Percentiles rank a stretch among this genome's conserved stretches.
Conservation (phyloP, 768 basidiomycete species). For the Boletus rufocinnamomeus region DNA sequence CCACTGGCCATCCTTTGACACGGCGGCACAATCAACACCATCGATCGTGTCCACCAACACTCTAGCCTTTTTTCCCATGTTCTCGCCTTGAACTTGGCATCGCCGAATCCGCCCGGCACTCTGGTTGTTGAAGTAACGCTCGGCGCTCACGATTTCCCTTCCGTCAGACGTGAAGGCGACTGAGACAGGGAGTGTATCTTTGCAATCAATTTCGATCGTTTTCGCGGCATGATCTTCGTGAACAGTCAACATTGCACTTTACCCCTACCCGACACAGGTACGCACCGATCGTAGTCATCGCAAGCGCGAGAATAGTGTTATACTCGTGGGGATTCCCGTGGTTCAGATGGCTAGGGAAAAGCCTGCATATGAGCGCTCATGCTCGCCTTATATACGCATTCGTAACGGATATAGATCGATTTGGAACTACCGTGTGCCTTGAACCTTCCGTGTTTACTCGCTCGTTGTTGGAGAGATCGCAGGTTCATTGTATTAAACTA, state of each 20-base stretch:
- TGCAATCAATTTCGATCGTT: conserved; percentile 11
- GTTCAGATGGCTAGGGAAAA: background rate
- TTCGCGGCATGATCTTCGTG: background rate
- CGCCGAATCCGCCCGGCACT: conserved; percentile 1
- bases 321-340: background rate
- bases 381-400: background rate
- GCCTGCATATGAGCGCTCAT: background rate
- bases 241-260: background rate
- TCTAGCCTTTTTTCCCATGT: background rate
- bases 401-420: background rate
- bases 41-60: background rate
- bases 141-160: conserved; percentile 8
- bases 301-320: background rate
- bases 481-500: background rate
- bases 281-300: background rate
- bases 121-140: background rate
- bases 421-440: background rate
- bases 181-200: conserved; percentile 2
- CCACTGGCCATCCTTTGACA: conserved; percentile 17
- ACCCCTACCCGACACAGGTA: background rate
- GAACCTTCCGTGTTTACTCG: background rate
- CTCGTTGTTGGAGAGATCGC: background rate
- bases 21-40: background rate
- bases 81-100: background rate
- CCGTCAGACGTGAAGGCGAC: conserved; percentile 7